Base-by-base conservation (phyloP, 2,329 filamentous ascomycete species). In the Fusarium albosuccineum region DNA sequence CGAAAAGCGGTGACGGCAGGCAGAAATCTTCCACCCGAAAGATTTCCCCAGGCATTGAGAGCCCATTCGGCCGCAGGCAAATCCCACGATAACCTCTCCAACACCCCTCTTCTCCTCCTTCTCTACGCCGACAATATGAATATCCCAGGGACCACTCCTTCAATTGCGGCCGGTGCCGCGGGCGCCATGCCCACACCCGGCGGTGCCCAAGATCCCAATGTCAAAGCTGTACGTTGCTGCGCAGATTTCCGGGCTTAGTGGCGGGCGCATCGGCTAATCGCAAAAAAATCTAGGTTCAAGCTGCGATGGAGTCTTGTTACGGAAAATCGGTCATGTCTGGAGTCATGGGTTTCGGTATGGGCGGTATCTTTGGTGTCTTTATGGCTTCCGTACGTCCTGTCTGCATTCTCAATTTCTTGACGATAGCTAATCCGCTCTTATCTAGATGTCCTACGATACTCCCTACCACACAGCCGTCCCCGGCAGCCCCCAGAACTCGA, bases 371-470 rank as follows among this genome's bases (percentile, higher is more conserved):
- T 73, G 96, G 96, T 71, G 87, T 98, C 74, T 99, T 99, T 84
- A 99, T 98, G 95, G 93, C 94, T 62, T 96, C 92, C 75, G 93
- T 97, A 89, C 67, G 91, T 84, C 37, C 6, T 33, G 57, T 51
- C 8, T 3, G 49, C 55, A 37, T 22, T 26, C 42, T 48, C 17
- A 26, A 39, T 27, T 29, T 27, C 7, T 14, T 42, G 30, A 34
- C 33, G 1, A 44, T 39, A 26, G 37, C 68, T 72, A 67, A 75
- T 63, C 30, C 13, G 46, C 14, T 9, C 36, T 55, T 50, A 49
- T 52, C 62, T 50, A 97, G 93, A 99, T 99, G 96, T 91, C 93
- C 80, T 99, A 99, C 87, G 96, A 99, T 78, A 97, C 94, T 0
- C 92, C 95, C 61, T 91, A 94, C 80, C 91, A 87, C 78, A 82